Percentiles rank a stretch among this genome's conserved stretches.
These are phyloP conservation scores for Wallacemonas sp. DNA, from an alignment of 208 protist genomes.

Conservation along the genomic window DNA sequence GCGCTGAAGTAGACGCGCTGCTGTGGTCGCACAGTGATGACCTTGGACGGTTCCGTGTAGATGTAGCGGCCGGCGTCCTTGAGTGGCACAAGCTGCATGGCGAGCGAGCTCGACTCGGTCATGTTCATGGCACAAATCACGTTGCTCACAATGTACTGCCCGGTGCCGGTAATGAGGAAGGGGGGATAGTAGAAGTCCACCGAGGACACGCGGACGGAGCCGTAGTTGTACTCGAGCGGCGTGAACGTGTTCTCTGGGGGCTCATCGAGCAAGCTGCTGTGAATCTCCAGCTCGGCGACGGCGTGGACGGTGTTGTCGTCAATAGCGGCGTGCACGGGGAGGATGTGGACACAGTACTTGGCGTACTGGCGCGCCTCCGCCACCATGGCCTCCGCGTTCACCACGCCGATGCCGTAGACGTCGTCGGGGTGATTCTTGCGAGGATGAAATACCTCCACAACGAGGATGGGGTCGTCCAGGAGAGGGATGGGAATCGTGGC, in stretches of 20 bases:
- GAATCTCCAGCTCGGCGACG: slow-evolving; percentile 71
- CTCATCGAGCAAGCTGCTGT: slow-evolving; percentile 66
- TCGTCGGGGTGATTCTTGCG: slow-evolving; percentile 27
- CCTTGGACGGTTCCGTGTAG: slow-evolving; percentile 61
- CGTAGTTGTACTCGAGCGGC: slow-evolving; percentile 87
- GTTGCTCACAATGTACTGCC: slow-evolving; percentile 86
- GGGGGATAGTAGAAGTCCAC: slow-evolving; percentile 86
- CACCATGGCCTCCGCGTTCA: slow-evolving; percentile 73
- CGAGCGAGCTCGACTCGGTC: slow-evolving; percentile 79
- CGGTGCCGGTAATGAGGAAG: slow-evolving; percentile 66
- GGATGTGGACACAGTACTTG: slow-evolving; percentile 78
- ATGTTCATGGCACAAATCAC: slow-evolving; percentile 89
- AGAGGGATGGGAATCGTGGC: slow-evolving; percentile 53
- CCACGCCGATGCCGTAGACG: slow-evolving; percentile 62
- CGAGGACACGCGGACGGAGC: slow-evolving; percentile 80
- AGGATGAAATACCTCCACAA: slow-evolving; percentile 70
- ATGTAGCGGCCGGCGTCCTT: slow-evolving; percentile 61
- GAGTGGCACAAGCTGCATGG: slow-evolving; percentile 84
- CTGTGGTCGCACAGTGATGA: slow-evolving; percentile 85
- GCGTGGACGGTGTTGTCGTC: slow-evolving; percentile 78
- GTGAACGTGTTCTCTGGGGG: slow-evolving; percentile 57
- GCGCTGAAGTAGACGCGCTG: slow-evolving; percentile 88
- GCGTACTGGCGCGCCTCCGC: slow-evolving; percentile 68
- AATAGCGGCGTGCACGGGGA: slow-evolving; percentile 66
- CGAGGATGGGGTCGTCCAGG: slow-evolving; percentile 62